phyloP scores from a whole-genome alignment of 495 filamentous ascomycete species.

The Neurospora terricola region DNA sequence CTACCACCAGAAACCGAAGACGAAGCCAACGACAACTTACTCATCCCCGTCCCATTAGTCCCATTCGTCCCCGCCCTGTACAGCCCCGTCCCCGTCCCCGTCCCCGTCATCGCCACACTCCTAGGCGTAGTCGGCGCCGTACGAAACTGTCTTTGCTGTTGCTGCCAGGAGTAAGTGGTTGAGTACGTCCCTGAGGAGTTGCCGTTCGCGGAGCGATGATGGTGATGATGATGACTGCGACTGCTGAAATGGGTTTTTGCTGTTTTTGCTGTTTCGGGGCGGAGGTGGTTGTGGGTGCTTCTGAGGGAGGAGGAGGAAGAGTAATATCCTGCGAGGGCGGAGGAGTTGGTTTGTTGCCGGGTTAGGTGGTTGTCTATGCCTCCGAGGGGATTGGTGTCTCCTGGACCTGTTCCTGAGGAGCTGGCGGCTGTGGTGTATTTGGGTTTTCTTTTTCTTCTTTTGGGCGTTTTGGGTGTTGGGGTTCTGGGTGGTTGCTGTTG shows the following conservation, averaged over 20 bases:
- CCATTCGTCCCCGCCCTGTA: neutral
- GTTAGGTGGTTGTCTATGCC: neutral
- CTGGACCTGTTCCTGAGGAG: neutral
- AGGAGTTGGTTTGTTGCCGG: neutral
- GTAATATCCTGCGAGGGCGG: neutral
- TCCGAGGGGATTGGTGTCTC: neutral
- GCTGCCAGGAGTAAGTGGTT: conserved; percentile 5
- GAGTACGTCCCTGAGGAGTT: neutral
- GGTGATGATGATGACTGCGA: neutral
- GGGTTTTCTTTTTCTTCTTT: neutral
- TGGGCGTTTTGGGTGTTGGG: neutral
- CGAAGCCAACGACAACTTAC: neutral
- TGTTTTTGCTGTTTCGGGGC: conserved; percentile 2
- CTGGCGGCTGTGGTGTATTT: neutral
- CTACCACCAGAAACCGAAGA: conserved; percentile 15
- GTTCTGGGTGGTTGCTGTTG: conserved; percentile 9
- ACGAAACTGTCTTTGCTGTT: conserved; percentile 25
- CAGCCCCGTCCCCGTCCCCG: neutral
- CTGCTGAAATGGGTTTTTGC: neutral
- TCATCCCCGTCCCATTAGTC: neutral
- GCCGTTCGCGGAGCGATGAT: neutral
- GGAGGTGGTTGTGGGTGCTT: conserved; percentile 3
- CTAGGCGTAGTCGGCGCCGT: conserved; percentile 45
- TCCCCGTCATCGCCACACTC: conserved; percentile 19
- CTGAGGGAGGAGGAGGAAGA: neutral